Percentiles rank a stretch among this genome's conserved stretches.
phyloP scores from a whole-genome alignment of 176 grass and related monocot genomes.

The Microstegium vimineum region DNA sequence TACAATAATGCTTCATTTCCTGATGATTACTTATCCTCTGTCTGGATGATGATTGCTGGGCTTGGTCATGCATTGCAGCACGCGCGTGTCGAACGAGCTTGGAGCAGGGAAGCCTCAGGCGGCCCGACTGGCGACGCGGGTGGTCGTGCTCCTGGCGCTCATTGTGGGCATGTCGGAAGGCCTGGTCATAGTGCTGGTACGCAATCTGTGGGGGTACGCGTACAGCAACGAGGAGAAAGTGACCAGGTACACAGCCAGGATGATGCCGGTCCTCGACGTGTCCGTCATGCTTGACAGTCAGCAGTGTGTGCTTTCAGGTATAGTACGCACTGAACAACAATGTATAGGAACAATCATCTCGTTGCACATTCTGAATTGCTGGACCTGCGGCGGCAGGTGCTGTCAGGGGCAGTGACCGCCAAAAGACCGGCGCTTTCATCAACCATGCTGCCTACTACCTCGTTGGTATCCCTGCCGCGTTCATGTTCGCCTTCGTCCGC shows the following conservation, averaged over 20 bases:
- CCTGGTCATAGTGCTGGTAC: slow-evolving; percentile 27
- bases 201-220: slow-evolving; percentile 59
- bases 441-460: slow-evolving; percentile 1
- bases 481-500: neutral
- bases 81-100: slow-evolving; percentile 64
- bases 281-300: slow-evolving; percentile 49
- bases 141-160: slow-evolving; percentile 35
- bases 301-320: slow-evolving; percentile 73
- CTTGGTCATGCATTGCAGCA: slow-evolving; percentile 28
- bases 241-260: slow-evolving; percentile 32
- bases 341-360: too few species aligned
- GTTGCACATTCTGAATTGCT: neutral
- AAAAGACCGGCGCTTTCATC: neutral
- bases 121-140: slow-evolving; percentile 31
- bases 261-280: slow-evolving; percentile 53
- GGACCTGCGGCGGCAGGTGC: neutral
- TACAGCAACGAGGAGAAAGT: slow-evolving; percentile 64
- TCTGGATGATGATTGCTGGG: neutral
- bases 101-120: slow-evolving; percentile 38
- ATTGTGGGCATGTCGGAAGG: slow-evolving; percentile 32
- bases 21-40: neutral
- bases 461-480: neutral
- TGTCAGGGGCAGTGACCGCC: neutral
- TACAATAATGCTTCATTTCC: too few species aligned
- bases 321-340: neutral